phyloP scores from a whole-genome alignment of 768 basidiomycete genomes.

The Tricholoma saponaceum region DNA sequence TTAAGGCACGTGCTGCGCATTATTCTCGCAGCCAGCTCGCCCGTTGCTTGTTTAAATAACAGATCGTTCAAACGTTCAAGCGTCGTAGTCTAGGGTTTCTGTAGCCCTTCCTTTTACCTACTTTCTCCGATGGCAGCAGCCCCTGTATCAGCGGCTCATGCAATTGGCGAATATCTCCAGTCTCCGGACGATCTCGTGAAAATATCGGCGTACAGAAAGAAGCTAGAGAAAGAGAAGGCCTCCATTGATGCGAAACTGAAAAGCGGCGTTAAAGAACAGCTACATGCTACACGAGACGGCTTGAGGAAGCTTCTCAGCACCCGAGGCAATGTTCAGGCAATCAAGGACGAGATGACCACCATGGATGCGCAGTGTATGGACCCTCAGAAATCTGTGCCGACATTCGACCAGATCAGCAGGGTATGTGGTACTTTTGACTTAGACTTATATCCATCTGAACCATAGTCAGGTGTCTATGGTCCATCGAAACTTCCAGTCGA shows the following conservation, averaged over 20 bases:
- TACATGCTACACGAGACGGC: conserved; percentile 87
- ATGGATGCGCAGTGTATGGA: conserved; percentile 76
- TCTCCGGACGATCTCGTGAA: conserved; percentile 92
- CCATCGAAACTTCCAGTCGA: conserved; percentile 91
- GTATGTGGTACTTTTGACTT: conserved; percentile 42
- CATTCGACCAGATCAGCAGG: conserved; percentile 94
- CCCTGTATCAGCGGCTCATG: conserved; percentile 75
- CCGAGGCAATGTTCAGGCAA: conserved; percentile 68
- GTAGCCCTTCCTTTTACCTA: conserved; percentile 1
- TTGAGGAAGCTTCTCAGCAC: conserved; percentile 78
- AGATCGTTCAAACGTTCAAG: not conserved
- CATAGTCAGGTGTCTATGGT: conserved; percentile 83
- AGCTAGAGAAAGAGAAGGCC: conserved; percentile 94
- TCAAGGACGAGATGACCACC: conserved; percentile 83
- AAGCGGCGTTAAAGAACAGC: conserved; percentile 88
- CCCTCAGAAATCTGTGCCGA: conserved; percentile 71
- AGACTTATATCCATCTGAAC: not conserved
- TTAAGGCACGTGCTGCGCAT: conserved; percentile 7
- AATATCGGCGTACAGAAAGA: conserved; percentile 84
- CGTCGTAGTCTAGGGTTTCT: not conserved
- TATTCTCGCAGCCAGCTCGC: too few relatives aligned
- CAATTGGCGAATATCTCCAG: conserved; percentile 86
- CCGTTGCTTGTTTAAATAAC: too few relatives aligned
- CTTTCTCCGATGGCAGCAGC: conserved; percentile 41
- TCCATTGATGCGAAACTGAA: conserved; percentile 90